Base-by-base conservation (phyloP, 768 basidiomycete species). In the Trametes gibbosa region DNA sequence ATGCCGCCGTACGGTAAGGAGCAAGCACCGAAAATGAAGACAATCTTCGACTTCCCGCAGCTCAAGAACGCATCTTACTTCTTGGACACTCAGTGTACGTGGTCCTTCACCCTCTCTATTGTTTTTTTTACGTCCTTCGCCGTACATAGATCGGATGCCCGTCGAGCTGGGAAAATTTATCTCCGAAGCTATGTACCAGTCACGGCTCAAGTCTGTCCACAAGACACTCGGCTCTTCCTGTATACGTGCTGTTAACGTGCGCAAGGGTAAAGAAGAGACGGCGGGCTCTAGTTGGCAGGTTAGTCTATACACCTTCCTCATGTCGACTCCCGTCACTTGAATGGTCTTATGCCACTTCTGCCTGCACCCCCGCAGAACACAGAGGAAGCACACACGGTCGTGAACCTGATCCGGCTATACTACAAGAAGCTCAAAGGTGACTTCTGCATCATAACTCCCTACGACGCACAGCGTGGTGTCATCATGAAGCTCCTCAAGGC, bases 401-500 rank as follows among this genome's bases (percentile, higher is more conserved):
- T 77, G 2, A 65, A 79, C 49, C 71, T 83, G 12, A 75, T 82
- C 6, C 71, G 67, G 23, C 65, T 70, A 16, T 81, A 81, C 63
- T 81, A 79, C 60, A 62, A 68, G 34, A 19, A 25, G 17, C 25
- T 40, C n/a, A 23, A 63, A 17, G 64, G 42, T 29, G 63, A 79
- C 0, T 82, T 80, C 51, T 77, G 78, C 47, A 65, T 84, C 53
- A 81, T 84, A 46, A 82, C 81, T 1, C 81, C 80, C 0, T 84
- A 84, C 56, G 83, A 83, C 60, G 78, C 78, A 0, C 83, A 84
- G 66, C 66, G 83, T 12, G 75, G 76, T 0, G 70, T 69, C 1
- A 77, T 83, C 25, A 72, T 76, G 54, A 63, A 59, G 16, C 59
- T 55, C 3, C 67, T 83, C 29, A 73, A 77, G 43, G 59, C 42